Percentiles rank a stretch among this genome's conserved stretches.
These are phyloP conservation scores for Eucalyptus tenuipes DNA, from an alignment of 345 rosid species.

Conservation along the genomic window DNA sequence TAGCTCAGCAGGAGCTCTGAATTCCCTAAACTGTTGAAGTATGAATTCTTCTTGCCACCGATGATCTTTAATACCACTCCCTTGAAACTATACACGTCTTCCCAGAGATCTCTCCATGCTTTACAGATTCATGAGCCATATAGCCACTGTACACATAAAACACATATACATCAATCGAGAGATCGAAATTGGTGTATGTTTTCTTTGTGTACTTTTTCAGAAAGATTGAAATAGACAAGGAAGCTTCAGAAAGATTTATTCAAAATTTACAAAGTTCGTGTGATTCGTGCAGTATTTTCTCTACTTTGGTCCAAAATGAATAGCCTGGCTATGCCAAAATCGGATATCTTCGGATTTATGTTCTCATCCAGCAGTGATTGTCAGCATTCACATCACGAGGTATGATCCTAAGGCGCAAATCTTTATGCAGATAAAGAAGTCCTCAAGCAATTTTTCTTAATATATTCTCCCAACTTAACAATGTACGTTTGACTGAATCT, in stretches of 20 bases:
- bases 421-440: neutral
- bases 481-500: neutral
- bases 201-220: neutral
- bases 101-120: neutral
- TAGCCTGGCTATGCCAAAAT: neutral
- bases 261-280: neutral
- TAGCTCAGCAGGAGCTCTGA: neutral
- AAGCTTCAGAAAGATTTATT: neutral
- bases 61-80: neutral
- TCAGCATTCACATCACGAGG: neutral
- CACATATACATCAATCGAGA: neutral
- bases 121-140: neutral
- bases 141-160: neutral
- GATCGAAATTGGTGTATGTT: neutral
- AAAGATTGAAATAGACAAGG: accelerated
- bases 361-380: neutral
- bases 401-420: neutral
- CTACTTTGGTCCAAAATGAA: neutral
- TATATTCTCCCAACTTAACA: neutral
- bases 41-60: neutral
- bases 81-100: neutral
- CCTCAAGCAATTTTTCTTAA: neutral
- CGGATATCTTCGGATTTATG: neutral
- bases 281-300: neutral
- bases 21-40: neutral